phyloP scores from a whole-genome alignment of 495 filamentous ascomycete genomes.

The Penicillium crystallinum region DNA sequence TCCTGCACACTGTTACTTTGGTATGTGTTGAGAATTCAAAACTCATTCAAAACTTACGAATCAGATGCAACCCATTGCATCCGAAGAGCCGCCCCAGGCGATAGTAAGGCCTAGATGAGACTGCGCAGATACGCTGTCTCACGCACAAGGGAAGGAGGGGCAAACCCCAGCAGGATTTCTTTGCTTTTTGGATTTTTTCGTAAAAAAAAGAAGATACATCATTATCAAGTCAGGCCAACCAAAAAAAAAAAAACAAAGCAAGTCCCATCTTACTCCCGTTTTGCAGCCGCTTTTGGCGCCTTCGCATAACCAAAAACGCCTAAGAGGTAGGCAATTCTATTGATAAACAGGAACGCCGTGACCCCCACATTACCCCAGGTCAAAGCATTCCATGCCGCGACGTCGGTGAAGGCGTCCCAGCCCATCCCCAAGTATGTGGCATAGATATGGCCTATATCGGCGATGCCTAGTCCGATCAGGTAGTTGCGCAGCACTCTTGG shows the following conservation, averaged over 20 bases:
- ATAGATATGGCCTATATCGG: constrained; percentile 65
- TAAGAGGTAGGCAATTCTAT: constrained; percentile 50
- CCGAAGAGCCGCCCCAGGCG: constrained; percentile 2
- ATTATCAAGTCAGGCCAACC: neutral
- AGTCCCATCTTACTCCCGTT: constrained; percentile 17
- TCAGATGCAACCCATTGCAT: neutral
- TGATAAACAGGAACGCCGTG: constrained; percentile 52
- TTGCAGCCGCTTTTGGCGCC: constrained; percentile 20
- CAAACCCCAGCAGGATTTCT: neutral
- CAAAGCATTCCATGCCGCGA: constrained; percentile 60
- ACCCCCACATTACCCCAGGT: constrained; percentile 69
- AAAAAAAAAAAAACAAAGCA: neutral
- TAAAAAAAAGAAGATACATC: neutral
- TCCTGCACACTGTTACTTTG: neutral
- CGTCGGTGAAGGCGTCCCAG: constrained; percentile 45
- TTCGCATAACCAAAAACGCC: constrained; percentile 51
- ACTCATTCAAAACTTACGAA: neutral
- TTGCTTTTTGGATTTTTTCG: neutral
- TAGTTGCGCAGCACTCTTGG: constrained; percentile 62
- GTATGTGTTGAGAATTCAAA: neutral
- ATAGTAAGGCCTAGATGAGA: neutral
- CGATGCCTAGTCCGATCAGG: constrained; percentile 57
- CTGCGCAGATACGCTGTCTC: neutral
- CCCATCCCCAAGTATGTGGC: constrained; percentile 58
- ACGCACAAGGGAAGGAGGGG: neutral